Conservation (phyloP, 495 filamentous ascomycete genomes). For the Rhizodiscina lignyota region DNA sequence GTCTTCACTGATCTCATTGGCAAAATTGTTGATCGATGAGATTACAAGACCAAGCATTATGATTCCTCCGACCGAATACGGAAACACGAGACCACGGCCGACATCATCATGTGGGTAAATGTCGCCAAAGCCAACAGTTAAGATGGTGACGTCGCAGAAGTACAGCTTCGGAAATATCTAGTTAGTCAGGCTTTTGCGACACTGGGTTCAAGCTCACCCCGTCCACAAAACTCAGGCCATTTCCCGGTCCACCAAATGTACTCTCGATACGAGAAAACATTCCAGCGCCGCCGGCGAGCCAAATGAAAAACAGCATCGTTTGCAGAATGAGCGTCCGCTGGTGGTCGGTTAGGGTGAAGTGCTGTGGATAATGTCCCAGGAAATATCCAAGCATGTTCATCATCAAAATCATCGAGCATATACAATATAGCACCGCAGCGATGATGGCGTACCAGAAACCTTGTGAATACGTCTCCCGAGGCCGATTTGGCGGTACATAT, state of each 20-base stretch:
- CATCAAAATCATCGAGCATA: conserved; percentile 47
- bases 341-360: conserved; percentile 55
- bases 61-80: conserved; percentile 28
- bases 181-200: conserved; percentile 5
- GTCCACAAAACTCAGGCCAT: conserved; percentile 30
- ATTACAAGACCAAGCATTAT: conserved; percentile 29
- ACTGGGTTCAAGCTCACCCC: too few relatives aligned
- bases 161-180: conserved; percentile 25
- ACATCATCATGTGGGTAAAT: conserved; percentile 28
- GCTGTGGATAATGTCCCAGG: conserved; percentile 58
- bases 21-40: conserved; percentile 32
- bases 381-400: conserved; percentile 69
- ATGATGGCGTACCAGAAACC: conserved; percentile 66
- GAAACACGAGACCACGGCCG: conserved; percentile 23
- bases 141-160: conserved; percentile 48
- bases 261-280: conserved; percentile 33
- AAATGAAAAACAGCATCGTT: conserved; percentile 44
- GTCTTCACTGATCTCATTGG: conserved; percentile 41
- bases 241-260: conserved; percentile 5
- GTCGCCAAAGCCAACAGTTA: conserved; percentile 53
- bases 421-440: conserved; percentile 46
- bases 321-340: conserved; percentile 53
- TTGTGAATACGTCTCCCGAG: conserved; percentile 48
- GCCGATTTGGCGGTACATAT: conserved; percentile 39
- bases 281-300: conserved; percentile 42